Conservation (phyloP, 2,329 filamentous ascomycete genomes). For the Dactylella cylindrospora region DNA sequence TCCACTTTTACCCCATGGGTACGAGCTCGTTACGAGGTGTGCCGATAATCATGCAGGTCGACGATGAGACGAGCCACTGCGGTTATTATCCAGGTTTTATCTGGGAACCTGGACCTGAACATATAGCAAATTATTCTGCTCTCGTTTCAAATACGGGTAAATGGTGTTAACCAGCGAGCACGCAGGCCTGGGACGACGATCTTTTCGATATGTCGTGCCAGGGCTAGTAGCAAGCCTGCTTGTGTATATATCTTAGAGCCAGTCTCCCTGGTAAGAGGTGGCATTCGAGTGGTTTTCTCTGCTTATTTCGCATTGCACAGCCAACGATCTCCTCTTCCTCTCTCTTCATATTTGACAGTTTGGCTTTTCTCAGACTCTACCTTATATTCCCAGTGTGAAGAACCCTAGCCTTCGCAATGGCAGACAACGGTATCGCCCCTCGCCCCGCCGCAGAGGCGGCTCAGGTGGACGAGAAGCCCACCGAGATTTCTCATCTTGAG, state of each 20-base stretch:
- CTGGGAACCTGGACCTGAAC: slow-evolving; percentile 6
- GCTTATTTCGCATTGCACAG: slow-evolving; percentile 1
- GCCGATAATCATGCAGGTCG: no score
- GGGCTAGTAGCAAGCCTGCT: background rate
- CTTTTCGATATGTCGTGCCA: background rate
- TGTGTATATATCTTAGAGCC: slow-evolving; percentile 11
- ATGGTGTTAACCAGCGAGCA: slow-evolving; percentile 14
- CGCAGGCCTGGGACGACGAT: background rate
- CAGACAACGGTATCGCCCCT: slow-evolving; percentile 15
- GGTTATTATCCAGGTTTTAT: no score
- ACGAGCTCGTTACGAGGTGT: background rate
- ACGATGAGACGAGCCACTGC: no score
- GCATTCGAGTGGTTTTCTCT: background rate
- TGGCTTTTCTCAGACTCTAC: slow-evolving; percentile 4
- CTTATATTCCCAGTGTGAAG: background rate
- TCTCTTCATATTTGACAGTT: background rate
- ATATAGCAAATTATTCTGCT: slow-evolving; percentile 20
- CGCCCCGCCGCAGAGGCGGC: slow-evolving; percentile 2
- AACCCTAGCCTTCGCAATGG: slow-evolving; percentile 8
- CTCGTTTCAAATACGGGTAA: slow-evolving; percentile 42
- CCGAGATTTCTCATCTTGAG: slow-evolving; percentile 55
- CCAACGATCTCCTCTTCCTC: background rate
- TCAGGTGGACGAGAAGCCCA: slow-evolving; percentile 27
- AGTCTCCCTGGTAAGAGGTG: background rate
- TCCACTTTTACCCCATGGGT: slow-evolving; percentile 13